These are phyloP conservation scores for Rhodotorula toruloides DNA, from an alignment of 768 basidiomycete species.

Conservation along the genomic window DNA sequence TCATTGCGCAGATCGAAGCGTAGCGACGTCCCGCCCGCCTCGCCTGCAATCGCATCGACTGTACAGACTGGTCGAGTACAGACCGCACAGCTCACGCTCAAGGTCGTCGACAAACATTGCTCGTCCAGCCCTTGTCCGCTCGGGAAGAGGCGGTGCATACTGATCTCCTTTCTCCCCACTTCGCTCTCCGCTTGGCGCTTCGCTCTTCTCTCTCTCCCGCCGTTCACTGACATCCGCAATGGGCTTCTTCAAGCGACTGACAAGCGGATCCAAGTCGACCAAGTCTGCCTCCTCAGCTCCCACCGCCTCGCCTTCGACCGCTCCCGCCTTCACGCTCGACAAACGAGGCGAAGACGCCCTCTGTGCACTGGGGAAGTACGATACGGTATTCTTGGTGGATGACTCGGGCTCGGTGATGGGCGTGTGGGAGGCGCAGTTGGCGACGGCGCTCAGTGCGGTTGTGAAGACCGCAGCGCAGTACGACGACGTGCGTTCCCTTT, in stretches of 20 bases:
- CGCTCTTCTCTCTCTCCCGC: neutral
- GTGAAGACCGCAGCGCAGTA: neutral
- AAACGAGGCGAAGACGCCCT: neutral
- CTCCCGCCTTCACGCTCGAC: neutral
- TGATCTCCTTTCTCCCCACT: too few relatives aligned
- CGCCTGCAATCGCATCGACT: too few relatives aligned
- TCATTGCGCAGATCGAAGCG: slow-evolving; percentile 65
- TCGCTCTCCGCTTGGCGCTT: neutral
- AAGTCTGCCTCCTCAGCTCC: neutral
- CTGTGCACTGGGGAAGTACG: neutral
- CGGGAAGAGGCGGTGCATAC: too few relatives aligned
- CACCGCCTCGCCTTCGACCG: neutral
- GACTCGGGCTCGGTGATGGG: neutral
- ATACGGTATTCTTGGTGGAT: neutral
- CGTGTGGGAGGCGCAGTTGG: neutral
- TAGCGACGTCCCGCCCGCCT: neutral
- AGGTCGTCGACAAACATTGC: too few relatives aligned
- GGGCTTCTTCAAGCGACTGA: neutral
- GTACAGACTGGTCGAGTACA: too few relatives aligned
- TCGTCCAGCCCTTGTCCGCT: neutral
- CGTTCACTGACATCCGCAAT: neutral
- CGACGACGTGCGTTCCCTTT: neutral
- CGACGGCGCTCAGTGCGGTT: neutral
- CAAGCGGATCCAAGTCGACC: neutral
- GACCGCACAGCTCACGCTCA: too few relatives aligned